A percentile compares a stretch with the other conserved stretches of the same genome.
These are phyloP conservation scores for Passalora sequoiae DNA, from an alignment of 2,329 filamentous ascomycete species.

Conservation along the genomic window DNA sequence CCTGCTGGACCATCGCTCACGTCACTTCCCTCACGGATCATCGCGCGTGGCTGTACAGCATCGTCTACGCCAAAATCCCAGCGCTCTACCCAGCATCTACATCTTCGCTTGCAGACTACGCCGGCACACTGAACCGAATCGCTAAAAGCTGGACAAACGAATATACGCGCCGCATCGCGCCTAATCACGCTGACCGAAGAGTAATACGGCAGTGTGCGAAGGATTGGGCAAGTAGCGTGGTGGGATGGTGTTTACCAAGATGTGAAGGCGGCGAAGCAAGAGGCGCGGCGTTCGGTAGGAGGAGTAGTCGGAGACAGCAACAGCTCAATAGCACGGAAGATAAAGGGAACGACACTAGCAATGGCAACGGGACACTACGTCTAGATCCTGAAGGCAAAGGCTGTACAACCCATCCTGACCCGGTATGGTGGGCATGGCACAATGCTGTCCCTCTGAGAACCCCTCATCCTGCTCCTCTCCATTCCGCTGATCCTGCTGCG, in stretches of 20 bases:
- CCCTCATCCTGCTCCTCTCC: no score
- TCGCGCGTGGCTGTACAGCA: background rate
- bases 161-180: background rate
- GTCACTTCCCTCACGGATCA: background rate
- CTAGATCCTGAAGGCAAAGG: background rate
- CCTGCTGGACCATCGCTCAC: background rate
- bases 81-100: background rate
- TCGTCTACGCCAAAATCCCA: background rate
- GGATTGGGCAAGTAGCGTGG: background rate
- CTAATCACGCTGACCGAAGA: background rate
- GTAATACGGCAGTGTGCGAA: background rate
- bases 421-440: background rate
- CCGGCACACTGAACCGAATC: background rate
- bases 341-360: no score
- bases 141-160: background rate
- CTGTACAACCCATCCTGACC: background rate
- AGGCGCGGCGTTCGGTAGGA: background rate
- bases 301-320: no score
- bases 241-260: background rate
- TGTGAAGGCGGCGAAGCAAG: background rate
- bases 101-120: background rate
- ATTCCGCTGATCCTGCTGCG: no score
- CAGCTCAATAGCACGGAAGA: no score
- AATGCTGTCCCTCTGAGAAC: background rate
- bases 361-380: no score